Evolutionary conservation across 345 rosid species (phyloP).

Genomic region (Gossypium bickii): DNA sequence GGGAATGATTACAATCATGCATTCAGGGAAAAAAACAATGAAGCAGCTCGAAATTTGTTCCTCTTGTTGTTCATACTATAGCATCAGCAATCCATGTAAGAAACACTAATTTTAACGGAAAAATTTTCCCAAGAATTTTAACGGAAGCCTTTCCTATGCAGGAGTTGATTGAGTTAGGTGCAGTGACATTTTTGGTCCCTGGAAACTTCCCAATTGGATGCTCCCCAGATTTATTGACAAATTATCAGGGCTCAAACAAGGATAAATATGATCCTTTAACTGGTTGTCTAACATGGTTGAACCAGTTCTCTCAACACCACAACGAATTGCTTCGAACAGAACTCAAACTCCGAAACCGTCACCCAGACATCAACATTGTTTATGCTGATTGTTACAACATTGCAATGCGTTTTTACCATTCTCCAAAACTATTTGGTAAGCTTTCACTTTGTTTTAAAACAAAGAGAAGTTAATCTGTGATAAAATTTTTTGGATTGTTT

Average conservation of each 20-base stretch:
- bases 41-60: constrained; percentile 29
- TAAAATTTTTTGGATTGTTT: not conserved
- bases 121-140: not conserved
- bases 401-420: constrained; percentile 20
- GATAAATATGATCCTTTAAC: constrained; percentile 32
- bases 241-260: constrained; percentile 18
- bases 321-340: constrained; percentile 30
- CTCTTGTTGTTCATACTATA: constrained; percentile 30
- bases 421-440: constrained; percentile 40
- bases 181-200: constrained; percentile 38
- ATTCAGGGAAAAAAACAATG: constrained; percentile 21
- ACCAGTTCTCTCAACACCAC: constrained; percentile 32
- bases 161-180: constrained; percentile 46
- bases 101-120: too few relatives aligned
- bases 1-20: constrained; percentile 47
- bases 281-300: constrained; percentile 42
- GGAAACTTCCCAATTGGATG: constrained; percentile 47
- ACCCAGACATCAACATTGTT: constrained; percentile 30
- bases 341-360: constrained; percentile 21
- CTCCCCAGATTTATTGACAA: constrained; percentile 25
- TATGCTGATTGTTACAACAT: constrained; percentile 43
- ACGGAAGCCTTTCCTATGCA: constrained; percentile 9
- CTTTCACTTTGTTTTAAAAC: not conserved
- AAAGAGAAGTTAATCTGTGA: not conserved
- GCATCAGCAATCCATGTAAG: constrained; percentile 34